These are phyloP conservation scores for Monosporascus sp. DNA, from an alignment of 2,329 filamentous ascomycete genomes.

Conservation along the genomic window DNA sequence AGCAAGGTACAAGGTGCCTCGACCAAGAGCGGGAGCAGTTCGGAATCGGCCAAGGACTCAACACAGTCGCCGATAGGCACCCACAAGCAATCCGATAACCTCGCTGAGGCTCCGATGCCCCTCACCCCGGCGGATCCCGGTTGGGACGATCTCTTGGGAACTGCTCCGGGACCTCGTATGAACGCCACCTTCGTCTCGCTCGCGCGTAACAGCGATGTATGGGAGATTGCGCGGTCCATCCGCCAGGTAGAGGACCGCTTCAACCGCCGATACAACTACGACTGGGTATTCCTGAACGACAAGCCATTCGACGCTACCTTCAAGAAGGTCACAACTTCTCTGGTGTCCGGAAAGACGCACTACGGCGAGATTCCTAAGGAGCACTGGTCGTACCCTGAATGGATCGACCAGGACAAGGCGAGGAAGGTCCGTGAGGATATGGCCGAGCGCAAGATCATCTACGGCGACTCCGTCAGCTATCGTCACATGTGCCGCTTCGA, in stretches of 20 bases:
- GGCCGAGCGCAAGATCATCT: slow-evolving; percentile 92
- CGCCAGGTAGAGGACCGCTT: slow-evolving; percentile 96
- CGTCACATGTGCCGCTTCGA: slow-evolving; percentile 99
- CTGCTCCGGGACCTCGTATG: slow-evolving; percentile 67
- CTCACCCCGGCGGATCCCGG: slow-evolving; percentile 47
- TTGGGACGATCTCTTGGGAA: slow-evolving; percentile 46
- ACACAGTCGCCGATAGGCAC: slow-evolving; percentile 20
- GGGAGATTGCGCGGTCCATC: slow-evolving; percentile 95
- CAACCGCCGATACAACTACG: slow-evolving; percentile 94
- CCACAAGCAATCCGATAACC: slow-evolving; percentile 29
- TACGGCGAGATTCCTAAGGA: slow-evolving; percentile 87
- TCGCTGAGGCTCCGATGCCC: slow-evolving; percentile 43
- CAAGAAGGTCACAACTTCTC: slow-evolving; percentile 81
- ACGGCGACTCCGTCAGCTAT: slow-evolving; percentile 94
- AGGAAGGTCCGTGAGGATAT: slow-evolving; percentile 89
- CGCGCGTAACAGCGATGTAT: slow-evolving; percentile 86
- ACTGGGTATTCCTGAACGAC: slow-evolving; percentile 99
- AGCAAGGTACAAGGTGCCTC: slow-evolving; percentile 11
- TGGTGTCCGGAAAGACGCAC: slow-evolving; percentile 88
- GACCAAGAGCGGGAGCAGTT: slow-evolving; percentile 7
- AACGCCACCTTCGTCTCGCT: slow-evolving; percentile 98
- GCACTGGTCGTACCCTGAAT: slow-evolving; percentile 95
- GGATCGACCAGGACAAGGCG: slow-evolving; percentile 93
- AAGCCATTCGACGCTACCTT: slow-evolving; percentile 89
- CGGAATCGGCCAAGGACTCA: slow-evolving; percentile 21